phyloP scores from a whole-genome alignment of 2,329 filamentous ascomycete genomes.

The Colletotrichum sp. region DNA sequence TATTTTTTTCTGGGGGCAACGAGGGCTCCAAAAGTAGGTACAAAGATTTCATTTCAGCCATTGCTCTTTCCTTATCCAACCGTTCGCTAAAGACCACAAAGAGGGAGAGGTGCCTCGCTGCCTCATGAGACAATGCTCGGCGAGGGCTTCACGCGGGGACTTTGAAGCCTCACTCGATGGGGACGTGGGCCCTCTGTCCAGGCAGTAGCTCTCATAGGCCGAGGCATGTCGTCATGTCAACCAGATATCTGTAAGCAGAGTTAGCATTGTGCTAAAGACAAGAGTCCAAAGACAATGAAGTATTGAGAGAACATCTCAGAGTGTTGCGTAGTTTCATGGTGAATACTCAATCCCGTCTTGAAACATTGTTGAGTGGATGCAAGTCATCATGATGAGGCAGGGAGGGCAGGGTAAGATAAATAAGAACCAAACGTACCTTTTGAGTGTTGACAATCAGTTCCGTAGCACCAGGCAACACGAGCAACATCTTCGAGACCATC shows the following conservation, averaged over 20 bases:
- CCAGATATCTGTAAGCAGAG: background rate
- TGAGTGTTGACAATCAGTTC: background rate
- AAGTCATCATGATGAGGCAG: conserved; percentile 20
- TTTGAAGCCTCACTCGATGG: background rate
- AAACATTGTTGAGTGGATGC: conserved; percentile 34
- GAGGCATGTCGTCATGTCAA: background rate
- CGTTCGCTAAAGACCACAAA: background rate
- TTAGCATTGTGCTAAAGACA: background rate
- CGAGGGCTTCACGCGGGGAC: background rate
- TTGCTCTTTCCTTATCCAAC: background rate
- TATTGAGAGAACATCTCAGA: background rate
- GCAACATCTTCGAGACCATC: background rate
- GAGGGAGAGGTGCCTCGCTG: background rate
- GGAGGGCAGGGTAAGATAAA: background rate
- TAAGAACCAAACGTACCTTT: background rate
- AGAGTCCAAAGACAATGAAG: background rate
- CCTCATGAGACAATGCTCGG: background rate
- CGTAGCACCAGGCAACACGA: background rate
- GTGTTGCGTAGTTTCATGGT: conserved; percentile 34
- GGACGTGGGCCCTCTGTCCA: background rate
- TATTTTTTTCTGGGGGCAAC: background rate
- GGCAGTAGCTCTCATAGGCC: no score
- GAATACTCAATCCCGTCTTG: conserved; percentile 41
- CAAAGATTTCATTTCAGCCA: background rate
- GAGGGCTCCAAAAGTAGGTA: background rate